phyloP scores from a whole-genome alignment of 2,329 filamentous ascomycete species.

The Penicillium polonicum region DNA sequence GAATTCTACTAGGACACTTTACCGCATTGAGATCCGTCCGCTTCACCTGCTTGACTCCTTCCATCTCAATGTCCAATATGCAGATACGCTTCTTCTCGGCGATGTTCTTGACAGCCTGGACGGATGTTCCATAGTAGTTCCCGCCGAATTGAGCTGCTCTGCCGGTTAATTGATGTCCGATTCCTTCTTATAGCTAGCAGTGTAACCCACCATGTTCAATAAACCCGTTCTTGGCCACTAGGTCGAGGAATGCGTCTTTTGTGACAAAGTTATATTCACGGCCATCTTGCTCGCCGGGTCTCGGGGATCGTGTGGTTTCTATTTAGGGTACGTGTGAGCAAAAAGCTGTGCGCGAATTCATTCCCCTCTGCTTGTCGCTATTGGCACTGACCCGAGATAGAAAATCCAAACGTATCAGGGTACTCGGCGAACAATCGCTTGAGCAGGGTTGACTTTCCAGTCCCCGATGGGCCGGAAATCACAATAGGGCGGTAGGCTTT shows the following conservation, averaged over 20 bases:
- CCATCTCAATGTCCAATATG: conserved; percentile 95
- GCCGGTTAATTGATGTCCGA: background rate
- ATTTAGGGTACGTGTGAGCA: conserved; percentile 12
- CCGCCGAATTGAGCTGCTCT: conserved; percentile 69
- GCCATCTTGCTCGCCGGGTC: conserved; percentile 71
- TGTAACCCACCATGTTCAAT: conserved; percentile 62
- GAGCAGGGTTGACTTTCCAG: conserved; percentile 46
- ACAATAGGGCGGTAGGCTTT: background rate
- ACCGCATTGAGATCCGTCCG: conserved; percentile 66
- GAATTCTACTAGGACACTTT: background rate
- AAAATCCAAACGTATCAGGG: conserved; percentile 46
- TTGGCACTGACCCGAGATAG: conserved; percentile 37
- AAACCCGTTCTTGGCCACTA: conserved; percentile 70
- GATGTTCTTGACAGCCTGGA: conserved; percentile 74
- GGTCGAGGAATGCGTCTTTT: conserved; percentile 63
- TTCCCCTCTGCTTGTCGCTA: background rate
- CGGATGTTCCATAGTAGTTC: conserved; percentile 84
- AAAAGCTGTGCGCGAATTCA: conserved; percentile 8
- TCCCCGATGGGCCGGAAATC: conserved; percentile 42
- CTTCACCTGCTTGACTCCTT: conserved; percentile 94
- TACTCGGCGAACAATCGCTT: conserved; percentile 43
- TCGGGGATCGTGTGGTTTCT: conserved; percentile 79
- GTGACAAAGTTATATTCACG: conserved; percentile 78
- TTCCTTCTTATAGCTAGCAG: background rate
- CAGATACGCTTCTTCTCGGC: conserved; percentile 70